Evolutionary conservation across 768 basidiomycete species (phyloP), one percentile per base, ranked within the genome.

Genomic region (Amyloporia xantha): DNA sequence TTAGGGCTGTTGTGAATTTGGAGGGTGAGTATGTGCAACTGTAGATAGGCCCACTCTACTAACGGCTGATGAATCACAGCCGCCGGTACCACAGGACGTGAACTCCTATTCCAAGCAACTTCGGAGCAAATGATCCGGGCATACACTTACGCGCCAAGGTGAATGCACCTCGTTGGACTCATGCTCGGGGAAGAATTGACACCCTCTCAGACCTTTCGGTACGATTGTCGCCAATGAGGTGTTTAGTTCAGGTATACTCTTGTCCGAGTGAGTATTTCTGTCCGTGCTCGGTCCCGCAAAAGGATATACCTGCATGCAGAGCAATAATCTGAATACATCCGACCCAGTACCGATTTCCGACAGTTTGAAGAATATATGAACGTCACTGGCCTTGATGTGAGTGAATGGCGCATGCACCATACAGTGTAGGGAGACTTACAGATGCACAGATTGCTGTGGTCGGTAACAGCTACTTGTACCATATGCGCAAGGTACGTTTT

Each of bases 81-180:
- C 54, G 91, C 91, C 33, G 95, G 94, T 0, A 83, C 84, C 1
- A 82, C 79, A 5, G 93, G 95, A 0, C 86, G 82, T 23, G 93
- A 93, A 58, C 68, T 97, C 6, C 76, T 97, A 13, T 98, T 98
- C 72, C 95, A 98, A 71, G 95, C 93, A 0, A 97, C 93, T 0
- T 91, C 89, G 4, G 81, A 91, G 59, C 80, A 96, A 65, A 96
- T 98, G 94, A 88, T 96, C 4, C 75, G 85, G 41, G 93, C 91
- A 0, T 94, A 93, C 61, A 80, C 88, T 0, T 76, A 82, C 56
- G 90, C 90, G 0, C 91, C 92, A 2, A 74, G 86, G 87, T 81
- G 51, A 39, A 20, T 26, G 20, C 37, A 48, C 11, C 46, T 33
- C 4, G 5, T 21, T 2, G 7, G 37, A 4, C 15, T 17, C 21